Conservation (phyloP, 2,329 filamentous ascomycete genomes). For the Kalaharituber pfeilii region DNA sequence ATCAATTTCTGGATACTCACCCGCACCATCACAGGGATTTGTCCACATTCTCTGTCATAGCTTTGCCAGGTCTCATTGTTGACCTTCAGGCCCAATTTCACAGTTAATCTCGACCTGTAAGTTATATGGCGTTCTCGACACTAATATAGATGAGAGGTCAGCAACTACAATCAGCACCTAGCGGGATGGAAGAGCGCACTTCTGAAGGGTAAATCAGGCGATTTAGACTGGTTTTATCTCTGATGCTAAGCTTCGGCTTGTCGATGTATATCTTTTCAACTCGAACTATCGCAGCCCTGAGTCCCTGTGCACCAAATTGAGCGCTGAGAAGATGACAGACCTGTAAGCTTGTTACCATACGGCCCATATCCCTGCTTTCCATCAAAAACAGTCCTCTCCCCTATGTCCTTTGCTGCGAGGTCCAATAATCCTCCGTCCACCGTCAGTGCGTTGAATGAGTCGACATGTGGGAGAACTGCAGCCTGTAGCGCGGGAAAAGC, state of each 20-base stretch:
- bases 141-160: constrained; percentile 20
- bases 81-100: constrained; percentile 66
- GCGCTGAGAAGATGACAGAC: constrained; percentile 9
- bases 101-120: constrained; percentile 73
- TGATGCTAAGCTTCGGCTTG: constrained; percentile 38
- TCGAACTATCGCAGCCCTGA: constrained; percentile 33
- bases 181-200: no score
- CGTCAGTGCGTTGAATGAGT: constrained; percentile 89
- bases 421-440: constrained; percentile 53
- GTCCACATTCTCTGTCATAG: constrained; percentile 67
- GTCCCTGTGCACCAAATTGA: neutral
- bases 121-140: constrained; percentile 85
- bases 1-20: constrained; percentile 32
- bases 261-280: constrained; percentile 70
- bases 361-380: constrained; percentile 48
- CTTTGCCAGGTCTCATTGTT: constrained; percentile 76
- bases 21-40: constrained; percentile 85
- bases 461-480: constrained; percentile 80
- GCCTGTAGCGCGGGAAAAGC: constrained; percentile 74
- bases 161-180: no score
- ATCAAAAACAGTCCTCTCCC: constrained; percentile 72
- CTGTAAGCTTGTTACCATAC: constrained; percentile 52
- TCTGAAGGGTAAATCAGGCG: constrained; percentile 81
- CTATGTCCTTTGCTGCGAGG: constrained; percentile 71
- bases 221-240: constrained; percentile 42